A percentile compares a stretch with the other conserved stretches of the same genome.
Conservation (phyloP, 768 basidiomycete species). For the Mrakia blollopis region DNA sequence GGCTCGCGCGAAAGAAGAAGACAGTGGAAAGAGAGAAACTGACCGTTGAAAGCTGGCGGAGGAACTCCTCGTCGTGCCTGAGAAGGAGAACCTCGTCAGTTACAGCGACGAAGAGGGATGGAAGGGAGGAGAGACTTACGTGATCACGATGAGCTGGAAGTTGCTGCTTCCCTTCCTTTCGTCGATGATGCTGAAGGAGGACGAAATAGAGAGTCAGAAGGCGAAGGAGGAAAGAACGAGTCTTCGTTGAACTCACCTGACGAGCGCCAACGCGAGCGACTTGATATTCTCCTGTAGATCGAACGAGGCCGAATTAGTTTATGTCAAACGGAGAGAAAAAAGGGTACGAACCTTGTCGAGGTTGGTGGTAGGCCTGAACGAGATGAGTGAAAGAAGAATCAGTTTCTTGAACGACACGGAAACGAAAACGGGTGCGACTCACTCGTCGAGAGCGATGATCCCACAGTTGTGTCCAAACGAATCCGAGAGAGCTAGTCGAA, state of each 20-base stretch:
- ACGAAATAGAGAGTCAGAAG: background rate
- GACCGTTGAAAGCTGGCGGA: constrained; percentile 67
- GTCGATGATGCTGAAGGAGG: background rate
- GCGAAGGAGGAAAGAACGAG: background rate
- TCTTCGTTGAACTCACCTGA: background rate
- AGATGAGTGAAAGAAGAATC: background rate
- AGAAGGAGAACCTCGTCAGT: constrained; percentile 39
- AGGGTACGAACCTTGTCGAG: constrained; percentile 93
- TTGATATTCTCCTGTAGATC: constrained; percentile 79
- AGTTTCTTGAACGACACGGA: background rate
- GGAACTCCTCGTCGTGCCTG: constrained; percentile 52
- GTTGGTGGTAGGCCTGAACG: constrained; percentile 74
- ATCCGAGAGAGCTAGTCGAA: constrained; percentile 91
- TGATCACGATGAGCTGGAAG: constrained; percentile 80
- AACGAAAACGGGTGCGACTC: constrained; percentile 28
- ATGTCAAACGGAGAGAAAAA: constrained; percentile 78
- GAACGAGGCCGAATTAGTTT: background rate
- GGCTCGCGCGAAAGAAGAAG: constrained; percentile 57
- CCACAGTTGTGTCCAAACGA: constrained; percentile 98
- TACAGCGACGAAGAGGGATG: constrained; percentile 56
- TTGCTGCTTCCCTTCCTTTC: constrained; percentile 83
- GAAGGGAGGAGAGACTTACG: constrained; percentile 50
- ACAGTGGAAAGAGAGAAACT: no score
- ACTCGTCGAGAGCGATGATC: constrained; percentile 90
- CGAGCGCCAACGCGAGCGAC: constrained; percentile 66